Base-by-base conservation (phyloP, 179 eudicot genomes). In the Pouteria campechiana region DNA sequence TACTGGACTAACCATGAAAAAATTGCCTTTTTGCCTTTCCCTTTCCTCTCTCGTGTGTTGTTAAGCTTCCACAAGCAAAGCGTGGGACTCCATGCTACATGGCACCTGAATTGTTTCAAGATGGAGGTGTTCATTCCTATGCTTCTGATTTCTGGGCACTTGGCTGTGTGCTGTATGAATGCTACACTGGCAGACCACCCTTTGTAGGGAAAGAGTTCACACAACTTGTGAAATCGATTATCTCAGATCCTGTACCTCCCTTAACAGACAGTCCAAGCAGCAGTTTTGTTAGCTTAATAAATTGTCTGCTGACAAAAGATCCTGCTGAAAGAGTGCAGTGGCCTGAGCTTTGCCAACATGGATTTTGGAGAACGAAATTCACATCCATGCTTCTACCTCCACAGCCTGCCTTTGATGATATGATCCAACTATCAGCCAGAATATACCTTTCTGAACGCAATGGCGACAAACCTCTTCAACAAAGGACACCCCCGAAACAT, bases 91-190 rank as follows among this genome's bases (percentile, higher is more conserved):
- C 99, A 7, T 82, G 70, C 61, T 92, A 92, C 61, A 92, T 92
- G 99, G 96, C 99, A 37, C 99, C 99, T 3, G 99, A 92, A 70
- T 78, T 92, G 57, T 92, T 92, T 50, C 96, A 82, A 54, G 99
- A 92, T 47, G 94, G 96, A 43, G 96, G 99, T 25, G 87, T 87
- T 54, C 99, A 92, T 61, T 92, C 99, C 44, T 92, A 54, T 73
- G 96, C 96, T 50, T 92, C 99, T 48, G 99, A 92, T 61, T 58
- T 92, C 28, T 92, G 96, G 96, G 99, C 99, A 13, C 93, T 92
- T 66, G 99, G 99, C 25, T 92, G 99, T 67, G 96, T 92, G 20
- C 61, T 92, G 20, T 92, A 79, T 56, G 99, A 92, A 60, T 92
- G 88, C 45, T 92, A 87, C 41, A 45, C 70, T 18, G 99, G 99